Evolutionary conservation across 805 yeast species (phyloP), one percentile per base, ranked within the genome.

Genomic region (Ogataea haglerorum): DNA sequence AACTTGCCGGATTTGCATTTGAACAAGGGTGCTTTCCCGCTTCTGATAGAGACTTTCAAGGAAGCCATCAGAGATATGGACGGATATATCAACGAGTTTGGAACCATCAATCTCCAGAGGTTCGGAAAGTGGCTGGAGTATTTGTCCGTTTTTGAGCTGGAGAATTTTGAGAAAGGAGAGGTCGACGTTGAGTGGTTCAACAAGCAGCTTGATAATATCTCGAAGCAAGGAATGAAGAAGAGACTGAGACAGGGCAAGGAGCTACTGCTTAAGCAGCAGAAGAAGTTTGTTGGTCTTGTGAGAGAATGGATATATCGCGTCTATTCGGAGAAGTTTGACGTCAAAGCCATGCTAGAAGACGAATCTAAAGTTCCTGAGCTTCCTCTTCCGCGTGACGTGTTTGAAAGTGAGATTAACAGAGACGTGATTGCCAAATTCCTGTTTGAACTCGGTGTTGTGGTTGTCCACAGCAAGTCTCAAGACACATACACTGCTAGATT

Each of bases 21-120:
- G 50, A 90, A 89, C 59, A 93, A 90, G 53, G 98, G 97, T 52
- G 99, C 98, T 0, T 85, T 93, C 68, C 96, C 98, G n/a, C 75
- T 89, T 22, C 72, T 93, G 55, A 71, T 93, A 52, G 87, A 82
- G 47, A 83, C 96, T 12, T 93, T 93, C 68, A 93, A 90, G 61
- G 80, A 79, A 54, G 79, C 90, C 19, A 69, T 93, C 57, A 72
- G 75, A 50, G 75, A 74, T 47, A 65, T 78, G 42, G 95, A 85
- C 58, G 96, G 95, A 5, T 93, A 93, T 55, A 70, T 93, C 45
- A 87, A 87, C 54, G 85, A 85, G 48, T 71, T 74, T 40, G 99
- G 99, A 50, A 72, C 73, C 25, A 89, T 93, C 51, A 83, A 93
- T 60, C 70, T 90, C 48, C 65, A 70, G 43, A 73, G 95, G 51